A percentile compares a stretch with the other conserved stretches of the same genome.
Conservation (phyloP, 2,329 filamentous ascomycete species). For the Colletotrichum graminicola region DNA sequence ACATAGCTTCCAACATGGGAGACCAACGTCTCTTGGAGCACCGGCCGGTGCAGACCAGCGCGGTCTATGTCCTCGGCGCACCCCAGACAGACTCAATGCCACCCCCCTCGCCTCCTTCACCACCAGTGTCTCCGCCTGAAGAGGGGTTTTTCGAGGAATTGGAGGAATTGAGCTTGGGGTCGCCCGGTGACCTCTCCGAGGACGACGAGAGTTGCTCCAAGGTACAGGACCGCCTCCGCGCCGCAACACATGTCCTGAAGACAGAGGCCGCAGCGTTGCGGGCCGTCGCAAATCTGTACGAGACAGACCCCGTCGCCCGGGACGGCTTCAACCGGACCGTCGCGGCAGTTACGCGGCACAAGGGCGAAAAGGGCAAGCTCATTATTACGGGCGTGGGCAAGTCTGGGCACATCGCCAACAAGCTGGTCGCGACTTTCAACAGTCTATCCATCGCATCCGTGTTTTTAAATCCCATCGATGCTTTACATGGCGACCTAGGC, state of each 20-base stretch:
- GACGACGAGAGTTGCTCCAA: slow-evolving; percentile 42
- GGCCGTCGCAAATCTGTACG: slow-evolving; percentile 81
- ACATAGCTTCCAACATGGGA: slow-evolving; percentile 24
- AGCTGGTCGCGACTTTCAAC: slow-evolving; percentile 93
- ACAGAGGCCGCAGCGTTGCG: slow-evolving; percentile 85
- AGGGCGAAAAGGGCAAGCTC: slow-evolving; percentile 77
- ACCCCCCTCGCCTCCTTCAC: slow-evolving; percentile 65
- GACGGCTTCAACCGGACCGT: slow-evolving; percentile 80
- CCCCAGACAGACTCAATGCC: slow-evolving; percentile 55
- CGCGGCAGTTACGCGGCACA: slow-evolving; percentile 73
- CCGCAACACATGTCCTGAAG: slow-evolving; percentile 85
- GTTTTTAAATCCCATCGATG: slow-evolving; percentile 92
- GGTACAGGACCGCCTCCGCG: slow-evolving; percentile 61
- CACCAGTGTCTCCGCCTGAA: slow-evolving; percentile 43
- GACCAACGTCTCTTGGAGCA: slow-evolving; percentile 47
- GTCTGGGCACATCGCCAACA: slow-evolving; percentile 89
- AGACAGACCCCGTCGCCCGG: slow-evolving; percentile 74
- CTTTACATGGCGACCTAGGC: slow-evolving; percentile 91
- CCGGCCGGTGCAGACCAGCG: slow-evolving; percentile 64
- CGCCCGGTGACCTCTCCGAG: slow-evolving; percentile 40
- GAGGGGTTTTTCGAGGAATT: slow-evolving; percentile 36
- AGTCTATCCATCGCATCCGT: slow-evolving; percentile 83
- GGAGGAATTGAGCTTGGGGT: slow-evolving; percentile 41
- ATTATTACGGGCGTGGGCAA: slow-evolving; percentile 92
- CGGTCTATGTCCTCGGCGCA: slow-evolving; percentile 60